Evolutionary conservation across 768 basidiomycete genomes (phyloP), one percentile per base, ranked within the genome.

Genomic region (Rhodotorula graminis): DNA sequence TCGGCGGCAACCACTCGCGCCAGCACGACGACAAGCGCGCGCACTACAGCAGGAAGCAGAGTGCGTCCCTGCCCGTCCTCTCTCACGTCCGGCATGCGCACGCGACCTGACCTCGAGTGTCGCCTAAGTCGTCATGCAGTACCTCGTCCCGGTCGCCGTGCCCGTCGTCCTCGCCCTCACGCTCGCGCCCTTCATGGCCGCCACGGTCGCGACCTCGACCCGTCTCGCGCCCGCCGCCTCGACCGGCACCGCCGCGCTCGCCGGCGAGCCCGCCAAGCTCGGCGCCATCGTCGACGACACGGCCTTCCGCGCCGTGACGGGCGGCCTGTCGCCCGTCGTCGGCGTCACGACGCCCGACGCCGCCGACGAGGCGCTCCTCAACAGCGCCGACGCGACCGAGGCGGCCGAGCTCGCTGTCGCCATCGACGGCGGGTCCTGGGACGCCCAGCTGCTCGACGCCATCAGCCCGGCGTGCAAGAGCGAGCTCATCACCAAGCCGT

Each of bases 401-500:
- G 71, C 71, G 5, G 67, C 62, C 4, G 71, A 64, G 25, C 57
- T 72, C 11, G 52, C 64, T 0, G 29, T 61, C 12, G 49, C 65
- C 2, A 31, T 74, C 29, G 63, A 67, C 25, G 73, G 69, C 16
- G 73, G 69, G 3, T 47, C 61, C 21, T 74, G 73, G 73, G 69
- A 64, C 46, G 40, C 31, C 8, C 57, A 67, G 47, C 63, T 74
- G 16, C 73, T 70, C 29, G 37, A 59, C 2, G 69, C 69, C 15
- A 27, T 74, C 33, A 23, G 42, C 2, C 69, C 73, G 42, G 61
- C 57, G 15, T 74, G 73, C 60, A 59, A 61, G 25, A n/a, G 53
- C 18, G 69, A 74, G n/a, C 29, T 67, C 23, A 10, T 11, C 9
- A 70, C 69, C 2, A 0, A 0, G n/a, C 73, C 69, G 0, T 74